Conservation (phyloP, 345 rosid species). For the Eucalyptus viminalis region DNA sequence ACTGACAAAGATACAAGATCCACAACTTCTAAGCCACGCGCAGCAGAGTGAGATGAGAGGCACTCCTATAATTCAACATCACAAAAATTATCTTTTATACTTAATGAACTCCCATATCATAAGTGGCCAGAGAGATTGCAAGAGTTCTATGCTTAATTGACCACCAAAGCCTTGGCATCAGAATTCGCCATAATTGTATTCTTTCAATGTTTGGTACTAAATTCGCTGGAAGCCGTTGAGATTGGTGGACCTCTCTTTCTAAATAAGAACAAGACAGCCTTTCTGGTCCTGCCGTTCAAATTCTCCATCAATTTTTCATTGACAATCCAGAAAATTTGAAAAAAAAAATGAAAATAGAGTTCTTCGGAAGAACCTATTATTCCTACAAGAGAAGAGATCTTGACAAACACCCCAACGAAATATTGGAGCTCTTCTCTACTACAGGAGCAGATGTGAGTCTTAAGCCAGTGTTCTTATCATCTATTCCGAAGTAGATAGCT, state of each 20-base stretch:
- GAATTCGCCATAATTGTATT: neutral
- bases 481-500: neutral
- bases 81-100: neutral
- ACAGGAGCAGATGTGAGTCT: neutral
- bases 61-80: neutral
- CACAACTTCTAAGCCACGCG: neutral
- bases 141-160: neutral
- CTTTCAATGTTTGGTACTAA: too few relatives aligned
- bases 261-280: neutral
- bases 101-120: neutral
- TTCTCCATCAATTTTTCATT: neutral
- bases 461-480: neutral
- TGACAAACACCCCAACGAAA: too few relatives aligned
- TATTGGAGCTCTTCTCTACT: neutral
- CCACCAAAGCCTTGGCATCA: neutral
- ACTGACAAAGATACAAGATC: too few relatives aligned
- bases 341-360: too few relatives aligned
- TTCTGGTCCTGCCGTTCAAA: neutral
- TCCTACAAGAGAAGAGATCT: neutral
- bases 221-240: neutral
- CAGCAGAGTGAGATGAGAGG: neutral
- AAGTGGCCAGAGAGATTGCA: neutral
- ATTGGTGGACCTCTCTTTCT: neutral
- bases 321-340: neutral
- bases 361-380: too few relatives aligned